Percentiles rank a stretch among this genome's conserved stretches.
phyloP scores from a whole-genome alignment of 306 rosid species.

The Lathyrus aphaca region DNA sequence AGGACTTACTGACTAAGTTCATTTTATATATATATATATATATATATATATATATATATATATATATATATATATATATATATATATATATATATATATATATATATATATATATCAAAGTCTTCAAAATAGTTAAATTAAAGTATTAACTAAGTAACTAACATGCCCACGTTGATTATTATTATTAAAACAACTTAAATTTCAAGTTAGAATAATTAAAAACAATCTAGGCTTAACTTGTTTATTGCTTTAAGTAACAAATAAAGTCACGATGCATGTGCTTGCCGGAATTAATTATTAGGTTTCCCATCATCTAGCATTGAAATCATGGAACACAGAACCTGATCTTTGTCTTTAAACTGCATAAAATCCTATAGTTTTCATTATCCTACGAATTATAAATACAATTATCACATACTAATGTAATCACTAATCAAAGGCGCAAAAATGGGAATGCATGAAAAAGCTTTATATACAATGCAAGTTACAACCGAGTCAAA shows the following conservation, averaged over 20 bases:
- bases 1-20: no score
- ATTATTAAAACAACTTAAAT: neutral
- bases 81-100: no score
- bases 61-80: no score
- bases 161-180: neutral
- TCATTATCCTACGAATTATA: conserved; percentile 17
- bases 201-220: conserved; percentile 13
- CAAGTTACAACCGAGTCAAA: conserved; percentile 11
- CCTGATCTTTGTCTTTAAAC: conserved; percentile 48
- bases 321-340: conserved; percentile 41
- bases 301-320: conserved; percentile 40
- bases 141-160: neutral
- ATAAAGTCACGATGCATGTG: conserved; percentile 45
- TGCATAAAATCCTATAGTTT: conserved; percentile 39
- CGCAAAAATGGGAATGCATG: conserved; percentile 32
- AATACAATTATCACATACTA: neutral
- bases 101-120: no score
- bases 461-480: no score
- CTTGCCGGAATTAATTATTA: conserved; percentile 38
- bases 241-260: conserved; percentile 32
- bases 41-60: no score
- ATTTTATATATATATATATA: no score
- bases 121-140: no score
- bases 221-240: conserved; percentile 3
- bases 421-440: conserved; percentile 12